Evolutionary conservation across 345 rosid species (phyloP), one percentile per base, ranked within the genome.

Genomic region (Mercurialis annua): DNA sequence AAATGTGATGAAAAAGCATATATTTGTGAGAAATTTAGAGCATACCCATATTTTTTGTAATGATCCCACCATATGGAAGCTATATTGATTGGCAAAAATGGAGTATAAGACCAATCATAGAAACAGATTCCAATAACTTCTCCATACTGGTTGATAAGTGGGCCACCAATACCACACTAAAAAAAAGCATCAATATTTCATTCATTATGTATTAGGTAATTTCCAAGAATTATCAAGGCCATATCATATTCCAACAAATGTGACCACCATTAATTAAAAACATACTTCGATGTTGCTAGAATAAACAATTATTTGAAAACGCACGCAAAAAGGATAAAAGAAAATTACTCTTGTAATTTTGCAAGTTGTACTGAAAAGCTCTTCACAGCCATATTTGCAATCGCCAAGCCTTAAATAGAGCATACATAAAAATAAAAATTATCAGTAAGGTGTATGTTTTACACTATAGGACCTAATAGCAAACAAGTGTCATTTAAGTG

Each of bases 21-120:
- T 46, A 46, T 46, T 5, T 34, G 9, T 9, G n/a, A 34, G 16
- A 46, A n/a, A 46, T 46, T 46, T 12, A 46, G 17, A 16, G 4
- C 21, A 50, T 50, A 50, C 55, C 55, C 55, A 50, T 50, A 50
- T 50, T 50, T 50, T 27, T 50, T 20, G 55, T n/a, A n/a, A n/a
- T n/a, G 55, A 18, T 50, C 24, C 55, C 55, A 50, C 55, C 55
- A 50, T 50, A n/a, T n/a, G 55, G 55, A 50, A 50, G 27, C 55
- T 50, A 50, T 4, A 50, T 50, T 50, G 55, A 50, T n/a, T n/a
- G 55, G 27, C 55, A 50, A 6, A 50, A 50, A 50, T n/a, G 55
- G 55, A 21, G 27, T 50, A 50, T 1, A n/a, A 50, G 1, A 2
- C 5, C 9, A 1, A 10, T 23, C 27, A 50, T 46, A 46, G 16